Conservation (phyloP, 1,139 yeast species). For the Blastobotrys malaysiensis region DNA sequence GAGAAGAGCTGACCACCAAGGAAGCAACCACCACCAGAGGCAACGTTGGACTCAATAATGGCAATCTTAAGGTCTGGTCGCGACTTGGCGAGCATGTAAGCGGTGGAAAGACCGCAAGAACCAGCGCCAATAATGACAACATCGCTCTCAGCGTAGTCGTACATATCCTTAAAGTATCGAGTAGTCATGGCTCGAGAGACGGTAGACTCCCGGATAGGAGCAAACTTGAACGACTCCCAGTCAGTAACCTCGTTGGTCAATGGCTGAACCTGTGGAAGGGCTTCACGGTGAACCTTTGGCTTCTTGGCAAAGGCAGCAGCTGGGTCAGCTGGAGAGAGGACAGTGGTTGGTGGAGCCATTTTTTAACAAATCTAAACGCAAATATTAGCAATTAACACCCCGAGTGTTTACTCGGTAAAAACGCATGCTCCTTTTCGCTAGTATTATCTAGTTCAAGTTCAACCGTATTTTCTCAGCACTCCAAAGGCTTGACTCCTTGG, state of each 20-base stretch:
- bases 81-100: constrained; percentile 64
- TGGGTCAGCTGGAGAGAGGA: constrained; percentile 6
- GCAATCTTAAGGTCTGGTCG: constrained; percentile 76
- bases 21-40: constrained; percentile 82
- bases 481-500: constrained; percentile 1
- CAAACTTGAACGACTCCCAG: constrained; percentile 64
- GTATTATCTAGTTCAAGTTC: constrained; percentile 33
- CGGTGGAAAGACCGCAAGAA: constrained; percentile 71
- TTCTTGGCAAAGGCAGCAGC: neutral
- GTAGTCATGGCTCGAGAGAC: constrained; percentile 82
- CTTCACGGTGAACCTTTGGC: constrained; percentile 6
- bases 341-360: constrained; percentile 14
- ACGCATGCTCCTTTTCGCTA: constrained; percentile 32
- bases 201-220: constrained; percentile 71
- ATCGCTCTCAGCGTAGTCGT: constrained; percentile 70
- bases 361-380: constrained; percentile 1
- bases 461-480: constrained; percentile 34
- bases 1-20: constrained; percentile 75
- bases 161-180: constrained; percentile 68
- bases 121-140: constrained; percentile 77
- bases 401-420: constrained; percentile 4
- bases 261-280: constrained; percentile 5
- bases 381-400: constrained; percentile 8
- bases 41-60: constrained; percentile 66
- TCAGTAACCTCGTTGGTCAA: constrained; percentile 21